phyloP scores from a whole-genome alignment of 169 alveolate genomes.

The Nephromyces sp. region DNA sequence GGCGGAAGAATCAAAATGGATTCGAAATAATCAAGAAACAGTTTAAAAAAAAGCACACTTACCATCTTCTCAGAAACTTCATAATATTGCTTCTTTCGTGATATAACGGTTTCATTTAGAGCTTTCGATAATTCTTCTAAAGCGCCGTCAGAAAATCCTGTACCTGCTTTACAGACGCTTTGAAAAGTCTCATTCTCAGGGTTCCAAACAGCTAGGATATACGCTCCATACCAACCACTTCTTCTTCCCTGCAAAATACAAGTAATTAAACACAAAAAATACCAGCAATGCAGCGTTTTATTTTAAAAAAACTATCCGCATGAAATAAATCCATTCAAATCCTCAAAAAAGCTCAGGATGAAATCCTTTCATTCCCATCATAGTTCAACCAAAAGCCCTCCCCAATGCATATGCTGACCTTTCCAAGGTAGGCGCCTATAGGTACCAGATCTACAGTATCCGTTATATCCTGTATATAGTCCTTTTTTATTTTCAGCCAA shows the following conservation, averaged over 20 bases:
- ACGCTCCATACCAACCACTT: slow-evolving; percentile 88
- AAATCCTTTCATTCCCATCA: too few species aligned
- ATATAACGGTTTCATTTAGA: not conserved
- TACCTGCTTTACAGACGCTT: slow-evolving; percentile 87
- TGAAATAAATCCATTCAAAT: not conserved
- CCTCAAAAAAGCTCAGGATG: not conserved
- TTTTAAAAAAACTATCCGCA: too few species aligned
- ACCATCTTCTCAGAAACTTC: slow-evolving; percentile 5
- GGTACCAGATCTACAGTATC: slow-evolving; percentile 97
- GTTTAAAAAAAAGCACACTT: too few species aligned
- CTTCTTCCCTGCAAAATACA: slow-evolving; percentile 73
- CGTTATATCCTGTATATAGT: slow-evolving; percentile 72
- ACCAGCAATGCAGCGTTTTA: too few species aligned
- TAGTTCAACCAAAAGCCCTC: too few species aligned
- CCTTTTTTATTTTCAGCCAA: slow-evolving; percentile 98
- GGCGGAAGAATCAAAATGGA: too few species aligned
- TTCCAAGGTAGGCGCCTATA: slow-evolving; percentile 86
- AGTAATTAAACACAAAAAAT: too few species aligned
- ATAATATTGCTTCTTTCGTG: slow-evolving; percentile 13
- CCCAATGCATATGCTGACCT: too few species aligned
- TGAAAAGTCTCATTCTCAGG: slow-evolving; percentile 84
- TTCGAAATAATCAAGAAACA: too few species aligned
- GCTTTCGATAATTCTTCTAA: slow-evolving; percentile 38
- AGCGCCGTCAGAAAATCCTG: slow-evolving; percentile 89
- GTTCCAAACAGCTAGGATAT: slow-evolving; percentile 87